phyloP scores from a whole-genome alignment of 164 flowering plant species.

The Umbellularia californica region DNA sequence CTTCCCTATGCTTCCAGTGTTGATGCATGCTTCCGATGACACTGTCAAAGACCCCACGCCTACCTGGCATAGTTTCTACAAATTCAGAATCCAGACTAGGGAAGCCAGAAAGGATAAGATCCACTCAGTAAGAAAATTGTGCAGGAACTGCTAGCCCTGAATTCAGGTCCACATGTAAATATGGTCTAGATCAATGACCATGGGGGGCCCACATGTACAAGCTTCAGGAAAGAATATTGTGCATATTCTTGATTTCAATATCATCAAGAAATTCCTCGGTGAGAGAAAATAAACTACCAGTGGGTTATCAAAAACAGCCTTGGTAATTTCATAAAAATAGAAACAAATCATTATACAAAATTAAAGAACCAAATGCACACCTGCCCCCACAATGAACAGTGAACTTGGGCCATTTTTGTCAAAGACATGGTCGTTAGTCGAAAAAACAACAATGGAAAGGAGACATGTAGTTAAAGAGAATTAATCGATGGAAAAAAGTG shows the following conservation, averaged over 20 bases:
- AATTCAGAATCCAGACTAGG: neutral
- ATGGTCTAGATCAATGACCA: neutral
- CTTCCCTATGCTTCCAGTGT: constrained; percentile 96
- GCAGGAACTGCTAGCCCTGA: neutral
- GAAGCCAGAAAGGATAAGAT: neutral
- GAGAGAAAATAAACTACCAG: neutral
- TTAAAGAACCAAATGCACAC: too few species aligned
- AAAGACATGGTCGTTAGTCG: too few species aligned
- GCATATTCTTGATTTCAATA: neutral
- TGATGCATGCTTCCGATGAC: constrained; percentile 81
- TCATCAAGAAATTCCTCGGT: neutral
- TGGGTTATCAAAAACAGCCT: neutral
- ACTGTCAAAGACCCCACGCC: constrained; percentile 92
- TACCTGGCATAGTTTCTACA: constrained; percentile 41
- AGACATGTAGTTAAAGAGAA: neutral
- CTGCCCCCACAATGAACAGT: too few species aligned
- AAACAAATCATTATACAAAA: neutral
- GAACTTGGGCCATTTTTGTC: too few species aligned
- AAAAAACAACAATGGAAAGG: neutral
- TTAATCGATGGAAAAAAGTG: neutral
- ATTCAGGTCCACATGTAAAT: too few species aligned
- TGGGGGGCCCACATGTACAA: neutral
- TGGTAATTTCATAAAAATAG: neutral
- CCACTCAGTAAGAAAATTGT: neutral
- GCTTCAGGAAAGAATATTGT: neutral